phyloP scores from a whole-genome alignment of 1,139 yeast genomes.

The Hyphopichia burtonii region DNA sequence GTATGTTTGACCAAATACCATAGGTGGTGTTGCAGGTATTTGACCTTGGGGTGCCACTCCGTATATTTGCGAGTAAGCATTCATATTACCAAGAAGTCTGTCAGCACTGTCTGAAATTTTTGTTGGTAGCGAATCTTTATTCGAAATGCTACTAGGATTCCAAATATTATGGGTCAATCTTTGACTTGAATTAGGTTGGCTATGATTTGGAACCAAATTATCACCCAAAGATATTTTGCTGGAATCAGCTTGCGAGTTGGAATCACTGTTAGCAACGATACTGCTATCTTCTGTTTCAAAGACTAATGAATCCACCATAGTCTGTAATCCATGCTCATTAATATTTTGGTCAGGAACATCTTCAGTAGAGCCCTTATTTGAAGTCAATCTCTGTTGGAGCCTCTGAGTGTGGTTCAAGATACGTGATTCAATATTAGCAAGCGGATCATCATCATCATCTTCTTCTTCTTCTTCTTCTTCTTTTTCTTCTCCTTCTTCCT shows the following conservation, averaged over 20 bases:
- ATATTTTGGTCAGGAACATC: constrained; percentile 3
- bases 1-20: background rate
- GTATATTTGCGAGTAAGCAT: constrained; percentile 1
- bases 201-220: background rate
- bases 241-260: background rate
- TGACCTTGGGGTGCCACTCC: background rate
- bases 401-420: constrained; percentile 25
- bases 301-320: constrained; percentile 19
- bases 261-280: background rate
- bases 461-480: background rate
- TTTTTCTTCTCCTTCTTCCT: constrained; percentile 3
- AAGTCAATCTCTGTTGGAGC: background rate
- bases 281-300: background rate
- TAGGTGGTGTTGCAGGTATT: background rate
- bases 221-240: background rate
- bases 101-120: background rate
- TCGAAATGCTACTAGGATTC: background rate
- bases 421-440: constrained; percentile 30
- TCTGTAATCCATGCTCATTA: constrained; percentile 9
- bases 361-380: background rate
- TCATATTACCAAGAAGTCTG: background rate
- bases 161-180: background rate
- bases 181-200: background rate
- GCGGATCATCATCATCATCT: constrained; percentile 10
- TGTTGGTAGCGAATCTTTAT: background rate